Base-by-base conservation (phyloP, 805 yeast species). In the Spathaspora passalidarum region DNA sequence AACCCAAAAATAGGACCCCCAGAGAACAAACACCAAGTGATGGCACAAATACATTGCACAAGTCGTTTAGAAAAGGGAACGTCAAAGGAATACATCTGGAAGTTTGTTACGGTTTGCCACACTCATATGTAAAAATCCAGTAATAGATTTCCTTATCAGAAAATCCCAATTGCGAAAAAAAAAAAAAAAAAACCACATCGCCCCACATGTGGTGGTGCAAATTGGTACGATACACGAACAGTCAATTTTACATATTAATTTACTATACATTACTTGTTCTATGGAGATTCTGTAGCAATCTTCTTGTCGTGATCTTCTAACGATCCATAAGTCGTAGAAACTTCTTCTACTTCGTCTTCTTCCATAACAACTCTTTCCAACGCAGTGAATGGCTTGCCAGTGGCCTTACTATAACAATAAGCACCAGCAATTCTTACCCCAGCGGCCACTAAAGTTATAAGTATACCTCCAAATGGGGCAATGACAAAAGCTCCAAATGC, bases 401-500 rank as follows among this genome's bases (percentile, higher is more conserved):
- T 68, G 10, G 62, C 21, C 43, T 59, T 68, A 25, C 75, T 56
- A 41, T 62, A 60, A 3, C 65, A 22, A 45, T 62, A 74, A 25
- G 53, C 49, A 13, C 54, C 48, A 1, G 59, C 46, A 29, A 79
- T 60, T 65, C 94, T 75, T 13, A 73, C 19, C 2, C 57, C 82
- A 21, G 86, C 75, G 38, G 75, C 72, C 22, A 72, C 56, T 11
- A 79, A 63, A 2, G 87, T 82, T 49, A 83, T 69, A 5, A 84
- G 50, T 2, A 90, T 52, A 9, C 92, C 89, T 21, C 92, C 95
- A 35, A 83, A 74, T 5, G 97, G 97, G 1, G 97, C 94, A 50
- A 84, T 86, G 5, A 87, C 92, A 65, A 91, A 91, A 1, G 97
- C 96, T 19, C 96, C 97, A 68, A 91, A 91, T 0, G 96, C 83